Percentiles rank a stretch among this genome's conserved stretches.
phyloP scores from a whole-genome alignment of 2,329 filamentous ascomycete species.

The Tetracladium maxilliforme region DNA sequence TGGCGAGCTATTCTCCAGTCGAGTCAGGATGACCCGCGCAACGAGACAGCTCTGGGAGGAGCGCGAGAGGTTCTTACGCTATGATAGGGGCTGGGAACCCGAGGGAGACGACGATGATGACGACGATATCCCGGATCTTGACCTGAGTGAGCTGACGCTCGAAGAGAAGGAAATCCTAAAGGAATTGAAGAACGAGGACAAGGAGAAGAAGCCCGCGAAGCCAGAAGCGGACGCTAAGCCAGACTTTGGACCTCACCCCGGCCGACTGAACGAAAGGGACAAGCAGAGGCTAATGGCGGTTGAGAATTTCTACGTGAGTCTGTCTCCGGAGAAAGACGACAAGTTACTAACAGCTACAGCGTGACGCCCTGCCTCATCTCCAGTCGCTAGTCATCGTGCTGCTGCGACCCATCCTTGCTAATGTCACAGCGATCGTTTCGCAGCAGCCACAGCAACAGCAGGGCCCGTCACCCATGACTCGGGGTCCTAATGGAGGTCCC shows the following conservation, averaged over 20 bases:
- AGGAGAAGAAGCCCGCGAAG: slow-evolving; percentile 20
- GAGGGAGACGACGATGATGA: slow-evolving; percentile 23
- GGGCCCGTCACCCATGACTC: slow-evolving; percentile 25
- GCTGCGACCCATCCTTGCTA: slow-evolving; percentile 73
- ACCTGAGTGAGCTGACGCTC: slow-evolving; percentile 22
- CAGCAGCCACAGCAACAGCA: slow-evolving; percentile 29
- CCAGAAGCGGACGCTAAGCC: slow-evolving; percentile 17
- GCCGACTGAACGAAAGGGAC: slow-evolving; percentile 35
- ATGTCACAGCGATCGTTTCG: slow-evolving; percentile 75
- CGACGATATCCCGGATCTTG: slow-evolving; percentile 24
- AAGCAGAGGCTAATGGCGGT: slow-evolving; percentile 56
- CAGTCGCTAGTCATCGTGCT: slow-evolving; percentile 90
- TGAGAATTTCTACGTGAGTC: slow-evolving; percentile 72
- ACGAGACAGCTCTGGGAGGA: slow-evolving; percentile 93
- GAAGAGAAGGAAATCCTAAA: slow-evolving; percentile 22
- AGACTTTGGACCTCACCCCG: slow-evolving; percentile 35
- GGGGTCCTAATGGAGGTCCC: slow-evolving; percentile 11
- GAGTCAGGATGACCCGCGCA: slow-evolving; percentile 82
- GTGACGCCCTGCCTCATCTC: slow-evolving; percentile 64
- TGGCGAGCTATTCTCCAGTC: slow-evolving; percentile 76
- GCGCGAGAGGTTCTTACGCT: slow-evolving; percentile 79
- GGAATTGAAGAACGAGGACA: slow-evolving; percentile 27
- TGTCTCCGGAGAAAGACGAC: not conserved
- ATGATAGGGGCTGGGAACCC: slow-evolving; percentile 75
- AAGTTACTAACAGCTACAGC: slow-evolving; percentile 30